These are phyloP conservation scores for Monosporascus sp. DNA, from an alignment of 2,329 filamentous ascomycete species.

Conservation along the genomic window DNA sequence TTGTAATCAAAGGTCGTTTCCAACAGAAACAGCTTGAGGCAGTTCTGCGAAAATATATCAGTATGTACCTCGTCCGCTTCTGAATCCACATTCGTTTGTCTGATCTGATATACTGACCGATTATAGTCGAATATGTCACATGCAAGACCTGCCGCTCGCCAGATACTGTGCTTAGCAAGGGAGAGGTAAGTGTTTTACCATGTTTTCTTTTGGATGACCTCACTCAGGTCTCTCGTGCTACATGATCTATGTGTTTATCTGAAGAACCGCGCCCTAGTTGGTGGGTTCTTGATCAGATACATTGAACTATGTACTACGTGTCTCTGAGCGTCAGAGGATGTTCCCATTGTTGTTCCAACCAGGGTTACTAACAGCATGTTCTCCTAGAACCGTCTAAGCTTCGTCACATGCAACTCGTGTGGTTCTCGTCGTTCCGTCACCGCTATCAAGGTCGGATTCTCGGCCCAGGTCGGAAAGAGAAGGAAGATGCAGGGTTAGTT, in stretches of 20 bases:
- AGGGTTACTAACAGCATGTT: neutral
- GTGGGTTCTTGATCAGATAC: no score
- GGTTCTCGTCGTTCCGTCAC: conserved; percentile 82
- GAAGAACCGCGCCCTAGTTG: no score
- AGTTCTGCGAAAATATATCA: conserved; percentile 90
- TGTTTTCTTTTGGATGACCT: neutral
- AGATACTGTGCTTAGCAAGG: conserved; percentile 95
- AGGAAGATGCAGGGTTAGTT: conserved; percentile 83
- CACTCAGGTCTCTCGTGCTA: neutral
- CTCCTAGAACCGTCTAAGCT: conserved; percentile 82
- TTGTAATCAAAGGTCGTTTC: conserved; percentile 99
- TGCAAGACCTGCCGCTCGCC: conserved; percentile 97
- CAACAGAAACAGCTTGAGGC: conserved; percentile 99
- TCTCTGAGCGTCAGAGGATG: no score
- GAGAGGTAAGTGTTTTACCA: conserved; percentile 46
- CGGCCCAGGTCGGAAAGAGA: conserved; percentile 97
- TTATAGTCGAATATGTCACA: conserved; percentile 85
- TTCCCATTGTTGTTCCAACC: neutral
- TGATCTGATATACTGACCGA: conserved; percentile 23
- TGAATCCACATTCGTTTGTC: neutral
- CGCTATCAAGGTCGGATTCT: conserved; percentile 99
- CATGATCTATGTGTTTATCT: no score
- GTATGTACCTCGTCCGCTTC: conserved; percentile 41
- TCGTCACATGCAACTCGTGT: conserved; percentile 93
- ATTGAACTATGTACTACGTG: no score